Percentiles rank a stretch among this genome's conserved stretches.
Evolutionary conservation across 352 stramenopile species (phyloP).

Genomic region (Phytophthora boehmeriae): DNA sequence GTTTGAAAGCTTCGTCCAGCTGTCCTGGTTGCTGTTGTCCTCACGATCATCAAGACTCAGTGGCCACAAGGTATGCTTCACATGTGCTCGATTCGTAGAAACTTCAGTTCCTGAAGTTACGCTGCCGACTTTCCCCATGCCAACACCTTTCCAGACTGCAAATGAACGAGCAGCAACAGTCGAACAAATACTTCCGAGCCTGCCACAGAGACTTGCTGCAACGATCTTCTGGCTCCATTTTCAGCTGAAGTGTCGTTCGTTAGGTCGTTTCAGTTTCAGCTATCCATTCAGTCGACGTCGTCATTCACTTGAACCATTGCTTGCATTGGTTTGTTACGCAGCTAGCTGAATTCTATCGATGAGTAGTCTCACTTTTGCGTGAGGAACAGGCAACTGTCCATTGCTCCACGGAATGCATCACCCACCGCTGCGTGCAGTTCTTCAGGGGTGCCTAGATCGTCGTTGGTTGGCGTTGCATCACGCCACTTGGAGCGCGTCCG

Average conservation of each 20-base stretch:
- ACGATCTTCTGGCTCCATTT: slow-evolving; percentile 1
- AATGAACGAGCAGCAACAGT: background rate
- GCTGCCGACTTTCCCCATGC: background rate
- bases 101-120: background rate
- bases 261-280: slow-evolving; percentile 1
- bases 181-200: background rate
- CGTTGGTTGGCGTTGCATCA: slow-evolving; percentile 38
- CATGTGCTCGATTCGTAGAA: background rate
- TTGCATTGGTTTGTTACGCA: background rate
- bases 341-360: slow-evolving; percentile 6
- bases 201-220: background rate
- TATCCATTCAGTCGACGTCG: background rate
- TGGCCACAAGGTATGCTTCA: background rate
- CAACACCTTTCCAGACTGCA: background rate
- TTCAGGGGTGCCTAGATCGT: slow-evolving; percentile 34
- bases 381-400: slow-evolving; percentile 83
- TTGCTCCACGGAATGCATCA: slow-evolving; percentile 68
- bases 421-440: slow-evolving; percentile 69
- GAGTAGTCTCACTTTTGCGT: slow-evolving; percentile 45
- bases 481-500: slow-evolving; percentile 81
- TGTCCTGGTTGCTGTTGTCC: slow-evolving; percentile 6
- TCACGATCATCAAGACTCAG: background rate
- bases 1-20: background rate
- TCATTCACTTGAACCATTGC: background rate
- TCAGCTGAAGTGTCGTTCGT: background rate